Evolutionary conservation across 2,329 filamentous ascomycete genomes (phyloP), one percentile per base, ranked within the genome.

Genomic region (Hortaea werneckii): DNA sequence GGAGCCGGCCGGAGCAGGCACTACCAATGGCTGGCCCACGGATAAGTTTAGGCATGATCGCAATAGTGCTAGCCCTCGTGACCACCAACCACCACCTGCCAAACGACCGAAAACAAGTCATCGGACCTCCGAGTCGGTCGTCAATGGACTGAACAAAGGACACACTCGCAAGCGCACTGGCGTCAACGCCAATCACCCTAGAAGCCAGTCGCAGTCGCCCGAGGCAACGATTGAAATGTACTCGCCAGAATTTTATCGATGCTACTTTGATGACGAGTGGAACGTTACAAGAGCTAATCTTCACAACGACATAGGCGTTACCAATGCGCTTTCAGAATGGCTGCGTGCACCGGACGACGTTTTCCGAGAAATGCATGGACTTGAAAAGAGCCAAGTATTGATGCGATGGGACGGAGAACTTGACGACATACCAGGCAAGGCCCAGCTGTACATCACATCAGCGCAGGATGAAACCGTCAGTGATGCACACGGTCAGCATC

Each of bases 51-150:
- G 85, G 43, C 75, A 75, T 29, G 71, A 74, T 46, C 72, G 69
- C 29, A 72, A 72, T 50, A 73, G 67, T 44, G 70, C 68, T 50
- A 71, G 69, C 56, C 68, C 72, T 30, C 68, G 72, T 58, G 76
- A 78, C 51, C 60, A 56, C 38, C 32, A 35, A 35, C 67, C 67
- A n/a, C 80, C 80, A 38, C 78, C 83, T 2, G 65, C 79, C 35
- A 95, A 95, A 66, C 88, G 87, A 58, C 64, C 82, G 1, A 95
- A 94, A 66, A 81, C 77, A n/a, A 80, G 76, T 41, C 90, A 95
- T 69, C 85, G 85, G 52, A 67, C 85, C 0, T 88, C 82, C 29
- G 81, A 83, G 48, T 94, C 89, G 1, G 70, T 86, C 52, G 81
- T 79, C 39, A 79, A 83, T 57, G 77, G 81, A 48, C 80, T 79